Evolutionary conservation across 176 grass and related monocot species (phyloP), one percentile per base, ranked within the genome.

Genomic region (Aegilops sharonensis): DNA sequence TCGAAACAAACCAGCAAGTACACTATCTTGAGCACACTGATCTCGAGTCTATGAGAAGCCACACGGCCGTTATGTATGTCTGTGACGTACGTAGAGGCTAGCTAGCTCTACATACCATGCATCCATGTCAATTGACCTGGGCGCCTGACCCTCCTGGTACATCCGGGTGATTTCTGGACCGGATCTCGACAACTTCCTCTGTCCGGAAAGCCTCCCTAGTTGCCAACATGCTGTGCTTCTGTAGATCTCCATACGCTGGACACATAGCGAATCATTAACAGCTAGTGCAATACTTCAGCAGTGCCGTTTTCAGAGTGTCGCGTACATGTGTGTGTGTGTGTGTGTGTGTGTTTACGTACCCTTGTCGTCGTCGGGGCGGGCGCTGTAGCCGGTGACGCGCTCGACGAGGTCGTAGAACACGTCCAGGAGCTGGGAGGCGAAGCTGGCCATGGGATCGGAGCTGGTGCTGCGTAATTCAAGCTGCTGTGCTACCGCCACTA

Each of bases 381-480:
- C 68, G 20, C 42, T 14, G 5, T 5, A 59, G 78, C 89, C 75
- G 37, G 68, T 61, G 56, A 84, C 75, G 12, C 76, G 89, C 20
- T 66, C 75, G 52, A 88, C 30, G 56, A 91, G 59, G 34, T 68
- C 56, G 30, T 80, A 65, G 25, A 85, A 24, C 61, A 74, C 70
- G 65, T 75, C 89, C 78, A 85, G 81, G 31, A 91, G 70, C 67
- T 91, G 80, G 45, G 79, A 3, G 61, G 80, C 71, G 35, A 88
- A 83, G 75, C 43, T 64, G 17, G 81, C 76, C 89, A 91, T 88
- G 63, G 72, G 40, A 42, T 42, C 40, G 40, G 62, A 39, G 35
- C 35, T 71, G 35, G 9, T 37, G 48, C 48, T 17, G 48, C 1
- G 13, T 5, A 6, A 17, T 52, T 52, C 48, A 17, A 52, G 14